Conservation (phyloP, 2,329 filamentous ascomycete species). For the Xylariaceae sp. region DNA sequence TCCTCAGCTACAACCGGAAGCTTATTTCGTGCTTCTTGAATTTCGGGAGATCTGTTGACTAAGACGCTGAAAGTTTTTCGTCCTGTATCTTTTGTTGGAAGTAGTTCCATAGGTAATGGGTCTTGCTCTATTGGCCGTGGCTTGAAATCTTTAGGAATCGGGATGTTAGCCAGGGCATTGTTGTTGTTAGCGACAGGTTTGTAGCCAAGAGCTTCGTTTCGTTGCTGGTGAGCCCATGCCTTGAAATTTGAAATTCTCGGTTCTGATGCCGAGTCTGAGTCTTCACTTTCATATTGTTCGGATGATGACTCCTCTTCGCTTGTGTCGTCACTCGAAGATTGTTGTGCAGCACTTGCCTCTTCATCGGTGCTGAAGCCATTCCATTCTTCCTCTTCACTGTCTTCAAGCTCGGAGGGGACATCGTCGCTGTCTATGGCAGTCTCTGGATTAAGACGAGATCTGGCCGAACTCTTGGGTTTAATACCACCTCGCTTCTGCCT, state of each 20-base stretch:
- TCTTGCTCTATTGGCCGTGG: slow-evolving; percentile 68
- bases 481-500: slow-evolving; percentile 68
- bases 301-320: slow-evolving; percentile 28
- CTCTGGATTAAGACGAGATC: slow-evolving; percentile 27
- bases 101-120: slow-evolving; percentile 63
- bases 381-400: slow-evolving; percentile 49
- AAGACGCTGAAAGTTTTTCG: slow-evolving; percentile 74
- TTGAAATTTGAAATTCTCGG: slow-evolving; percentile 71
- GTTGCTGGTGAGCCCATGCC: slow-evolving; percentile 81
- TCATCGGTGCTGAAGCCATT: slow-evolving; percentile 56
- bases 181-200: slow-evolving; percentile 42
- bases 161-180: slow-evolving; percentile 46
- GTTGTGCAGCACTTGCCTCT: slow-evolving; percentile 22
- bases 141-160: slow-evolving; percentile 58
- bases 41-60: slow-evolving; percentile 64
- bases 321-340: slow-evolving; percentile 19
- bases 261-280: slow-evolving; percentile 31
- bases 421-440: slow-evolving; percentile 15
- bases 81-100: slow-evolving; percentile 54
- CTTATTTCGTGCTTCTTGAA: slow-evolving; percentile 73
- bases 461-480: slow-evolving; percentile 49
- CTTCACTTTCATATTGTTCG: slow-evolving; percentile 32
- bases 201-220: slow-evolving; percentile 77
- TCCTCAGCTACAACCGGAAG: slow-evolving; percentile 92
- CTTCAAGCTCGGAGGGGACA: slow-evolving; percentile 19